Conservation (phyloP, 495 filamentous ascomycete genomes). For the Clavariopsis aquatica region DNA sequence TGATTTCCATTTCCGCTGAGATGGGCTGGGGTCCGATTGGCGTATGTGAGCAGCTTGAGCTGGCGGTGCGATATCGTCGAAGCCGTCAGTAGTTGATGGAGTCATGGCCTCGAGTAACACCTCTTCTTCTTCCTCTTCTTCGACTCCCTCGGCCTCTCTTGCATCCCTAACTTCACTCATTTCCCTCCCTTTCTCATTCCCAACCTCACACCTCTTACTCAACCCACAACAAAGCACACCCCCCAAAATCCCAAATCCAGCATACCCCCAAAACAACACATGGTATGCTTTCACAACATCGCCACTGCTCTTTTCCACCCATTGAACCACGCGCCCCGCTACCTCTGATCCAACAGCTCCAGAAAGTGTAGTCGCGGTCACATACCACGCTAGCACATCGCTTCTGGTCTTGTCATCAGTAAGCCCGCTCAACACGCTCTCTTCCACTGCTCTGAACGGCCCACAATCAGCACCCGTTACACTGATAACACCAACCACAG, state of each 20-base stretch:
- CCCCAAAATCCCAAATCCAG: constrained; percentile 67
- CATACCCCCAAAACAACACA: constrained; percentile 70
- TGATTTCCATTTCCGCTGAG: constrained; percentile 66
- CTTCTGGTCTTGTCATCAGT: constrained; percentile 57
- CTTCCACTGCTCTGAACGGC: constrained; percentile 86
- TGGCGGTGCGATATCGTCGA: constrained; percentile 1
- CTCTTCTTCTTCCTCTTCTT: constrained; percentile 38
- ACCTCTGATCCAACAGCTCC: constrained; percentile 65
- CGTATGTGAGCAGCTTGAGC: constrained; percentile 50
- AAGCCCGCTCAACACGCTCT: constrained; percentile 76
- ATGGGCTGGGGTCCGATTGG: constrained; percentile 50
- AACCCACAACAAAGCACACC: constrained; percentile 59
- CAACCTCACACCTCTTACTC: constrained; percentile 60
- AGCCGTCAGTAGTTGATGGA: constrained; percentile 15
- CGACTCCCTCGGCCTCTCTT: no score
- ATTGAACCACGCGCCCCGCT: constrained; percentile 65
- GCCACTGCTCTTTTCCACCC: constrained; percentile 53
- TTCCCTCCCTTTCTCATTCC: constrained; percentile 10
- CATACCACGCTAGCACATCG: constrained; percentile 43
- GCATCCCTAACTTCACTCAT: constrained; percentile 22
- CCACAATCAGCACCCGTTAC: constrained; percentile 54
- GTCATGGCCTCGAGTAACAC: constrained; percentile 26
- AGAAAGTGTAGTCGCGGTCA: constrained; percentile 62
- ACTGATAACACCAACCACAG: constrained; percentile 81
- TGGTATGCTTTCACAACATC: constrained; percentile 62